Evolutionary conservation across 75 land plant species (phyloP).

Genomic region (Cryptomeria japonica): DNA sequence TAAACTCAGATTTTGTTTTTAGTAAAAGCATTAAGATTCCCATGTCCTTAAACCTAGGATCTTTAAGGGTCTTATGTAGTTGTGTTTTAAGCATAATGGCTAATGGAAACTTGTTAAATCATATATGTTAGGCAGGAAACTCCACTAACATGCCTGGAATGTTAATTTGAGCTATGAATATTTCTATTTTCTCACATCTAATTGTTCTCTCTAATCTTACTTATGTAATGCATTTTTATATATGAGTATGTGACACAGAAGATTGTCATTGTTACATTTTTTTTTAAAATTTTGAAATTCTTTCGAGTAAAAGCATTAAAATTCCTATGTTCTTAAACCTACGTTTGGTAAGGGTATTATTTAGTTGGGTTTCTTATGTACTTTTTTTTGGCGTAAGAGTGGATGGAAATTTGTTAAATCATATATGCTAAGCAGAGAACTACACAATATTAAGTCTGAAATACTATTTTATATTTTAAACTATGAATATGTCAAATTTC

Average conservation of each 20-base stretch:
- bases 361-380: no score
- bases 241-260: not conserved
- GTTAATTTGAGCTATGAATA: no score
- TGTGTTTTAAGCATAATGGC: not conserved
- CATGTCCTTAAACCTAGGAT: not conserved
- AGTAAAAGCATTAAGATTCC: not conserved
- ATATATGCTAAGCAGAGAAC: not conserved
- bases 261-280: no score
- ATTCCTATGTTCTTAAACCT: no score
- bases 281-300: not conserved
- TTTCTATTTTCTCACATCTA: not conserved
- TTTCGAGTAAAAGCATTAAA: not conserved
- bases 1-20: not conserved
- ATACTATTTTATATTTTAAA: no score
- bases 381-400: not conserved
- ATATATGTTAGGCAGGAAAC: no score
- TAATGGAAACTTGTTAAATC: no score
- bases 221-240: not conserved
- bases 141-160: no score
- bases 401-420: not conserved
- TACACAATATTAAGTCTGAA: not conserved
- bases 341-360: no score
- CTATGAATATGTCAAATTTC: no score
- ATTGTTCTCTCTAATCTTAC: not conserved
- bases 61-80: no score